Evolutionary conservation across 768 basidiomycete species (phyloP).

Genomic region (Xanthoconium stramineum): DNA sequence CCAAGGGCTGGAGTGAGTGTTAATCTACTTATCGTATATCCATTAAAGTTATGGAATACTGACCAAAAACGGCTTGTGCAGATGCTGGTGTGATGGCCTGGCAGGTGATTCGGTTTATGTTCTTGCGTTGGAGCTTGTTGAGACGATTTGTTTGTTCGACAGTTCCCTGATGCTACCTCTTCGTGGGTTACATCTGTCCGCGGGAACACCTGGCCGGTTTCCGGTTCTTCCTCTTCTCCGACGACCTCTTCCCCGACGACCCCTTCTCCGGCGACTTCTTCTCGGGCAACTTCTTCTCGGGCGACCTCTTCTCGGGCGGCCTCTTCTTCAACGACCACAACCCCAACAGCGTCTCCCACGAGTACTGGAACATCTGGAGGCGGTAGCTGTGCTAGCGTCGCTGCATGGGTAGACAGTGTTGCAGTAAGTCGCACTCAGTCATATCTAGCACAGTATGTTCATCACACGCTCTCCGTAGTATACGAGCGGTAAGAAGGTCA

Average conservation of each 20-base stretch:
- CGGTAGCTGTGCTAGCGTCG: slow-evolving; percentile 35
- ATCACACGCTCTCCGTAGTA: slow-evolving; percentile 34
- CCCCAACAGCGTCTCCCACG: slow-evolving; percentile 16
- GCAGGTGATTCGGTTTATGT: slow-evolving; percentile 28
- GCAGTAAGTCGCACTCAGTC: slow-evolving; percentile 30
- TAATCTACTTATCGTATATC: not conserved
- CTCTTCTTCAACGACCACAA: slow-evolving; percentile 2
- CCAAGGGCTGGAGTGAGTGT: slow-evolving; percentile 62
- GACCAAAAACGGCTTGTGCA: slow-evolving; percentile 5
- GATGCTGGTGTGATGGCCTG: slow-evolving; percentile 39
- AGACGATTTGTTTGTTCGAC: not conserved
- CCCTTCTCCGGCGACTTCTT: slow-evolving; percentile 5
- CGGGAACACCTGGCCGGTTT: slow-evolving; percentile 34
- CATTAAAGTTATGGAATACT: not conserved
- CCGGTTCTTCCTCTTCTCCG: slow-evolving; percentile 12
- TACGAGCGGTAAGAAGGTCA: slow-evolving; percentile 35
- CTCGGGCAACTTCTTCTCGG: too few species aligned
- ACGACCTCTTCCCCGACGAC: not conserved
- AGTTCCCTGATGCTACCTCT: slow-evolving; percentile 39
- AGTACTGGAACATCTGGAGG: slow-evolving; percentile 18
- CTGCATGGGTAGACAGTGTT: slow-evolving; percentile 37
- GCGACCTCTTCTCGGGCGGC: not conserved
- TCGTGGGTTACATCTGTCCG: slow-evolving; percentile 40
- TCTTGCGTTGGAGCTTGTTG: not conserved
- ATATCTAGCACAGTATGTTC: not conserved